Percentiles rank a stretch among this genome's conserved stretches.
Conservation (phyloP, 2,329 filamentous ascomycete species). For the Microsporum ferrugineum region DNA sequence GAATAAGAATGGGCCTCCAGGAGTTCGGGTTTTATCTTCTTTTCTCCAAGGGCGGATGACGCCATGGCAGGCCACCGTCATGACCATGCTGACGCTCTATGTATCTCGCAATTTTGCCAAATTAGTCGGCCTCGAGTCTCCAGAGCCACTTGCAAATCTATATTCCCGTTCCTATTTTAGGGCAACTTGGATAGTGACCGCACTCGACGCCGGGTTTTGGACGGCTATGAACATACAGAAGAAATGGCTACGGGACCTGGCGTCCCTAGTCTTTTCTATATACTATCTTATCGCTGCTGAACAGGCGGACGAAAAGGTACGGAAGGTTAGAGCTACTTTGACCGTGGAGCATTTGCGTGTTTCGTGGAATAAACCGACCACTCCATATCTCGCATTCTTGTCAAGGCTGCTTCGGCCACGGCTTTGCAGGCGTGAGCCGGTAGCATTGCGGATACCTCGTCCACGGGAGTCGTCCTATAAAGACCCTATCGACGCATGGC, state of each 20-base stretch:
- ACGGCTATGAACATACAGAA: constrained; percentile 84
- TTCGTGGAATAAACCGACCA: constrained; percentile 89
- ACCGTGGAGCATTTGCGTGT: constrained; percentile 86
- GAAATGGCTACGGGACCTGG: constrained; percentile 70
- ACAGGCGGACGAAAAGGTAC: constrained; percentile 89
- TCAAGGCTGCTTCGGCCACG: constrained; percentile 64
- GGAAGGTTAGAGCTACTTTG: constrained; percentile 73
- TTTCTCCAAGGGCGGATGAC: constrained; percentile 61
- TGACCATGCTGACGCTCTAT: constrained; percentile 86
- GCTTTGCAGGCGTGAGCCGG: constrained; percentile 68
- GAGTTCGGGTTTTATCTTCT: constrained; percentile 58
- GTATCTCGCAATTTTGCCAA: constrained; percentile 87
- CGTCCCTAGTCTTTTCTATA: constrained; percentile 69
- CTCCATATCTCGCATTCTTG: constrained; percentile 68
- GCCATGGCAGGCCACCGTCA: constrained; percentile 76
- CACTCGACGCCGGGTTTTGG: constrained; percentile 94
- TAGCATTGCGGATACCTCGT: constrained; percentile 71
- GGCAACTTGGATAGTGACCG: constrained; percentile 92
- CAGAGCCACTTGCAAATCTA: constrained; percentile 86
- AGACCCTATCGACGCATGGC: constrained; percentile 73
- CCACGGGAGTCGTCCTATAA: constrained; percentile 69
- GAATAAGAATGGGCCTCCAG: constrained; percentile 75
- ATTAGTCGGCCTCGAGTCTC: constrained; percentile 77
- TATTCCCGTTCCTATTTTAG: constrained; percentile 89
- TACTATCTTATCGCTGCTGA: constrained; percentile 93